Evolutionary conservation across 805 yeast genomes (phyloP), one percentile per base, ranked within the genome.

Genomic region (Candida koratica): DNA sequence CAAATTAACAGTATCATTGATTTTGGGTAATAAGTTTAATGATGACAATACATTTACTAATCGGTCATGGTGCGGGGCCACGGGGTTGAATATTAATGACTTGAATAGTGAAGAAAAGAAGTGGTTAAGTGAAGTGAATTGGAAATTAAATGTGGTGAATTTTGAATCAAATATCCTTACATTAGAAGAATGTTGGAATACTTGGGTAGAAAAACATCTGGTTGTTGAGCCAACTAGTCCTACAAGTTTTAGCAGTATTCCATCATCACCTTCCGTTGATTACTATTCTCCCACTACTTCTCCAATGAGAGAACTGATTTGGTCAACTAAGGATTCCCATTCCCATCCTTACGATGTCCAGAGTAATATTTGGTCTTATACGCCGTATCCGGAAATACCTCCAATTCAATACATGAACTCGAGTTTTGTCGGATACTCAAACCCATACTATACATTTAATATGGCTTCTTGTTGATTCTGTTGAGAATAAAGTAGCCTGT

Each of bases 11-110:
- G 69, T 83, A 14, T 73, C 94, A 3, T 69, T 90, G 28, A 76
- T 90, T 24, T 67, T 90, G 43, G 95, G 96, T 31, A 90, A 90
- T 67, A 90, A 90, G 64, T 86, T 87, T 58, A 87, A 89, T 56
- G 97, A 90, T 61, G 98, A 90, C 64, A 88, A 90, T 63, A 90
- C 97, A 18, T 90, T 90, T 56, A 87, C 95, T 42, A 90, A 90
- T 64, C 81, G 79, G 52, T 86, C 96, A 6, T 90, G 98, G 98
- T 76, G 87, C 27, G 88, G 87, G 43, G 97, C 97, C n/a, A 84
- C 96, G 4, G 94, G 94, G 13, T 71, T 90, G 44, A 60, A 75
- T 5, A 68, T 85, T 32, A 52, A 53, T 2, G 60, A 71, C 23
- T 70, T 90, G 44, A 87, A 89, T 51, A 51, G 55, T 12, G 63